Base-by-base conservation (phyloP, 2,329 filamentous ascomycete genomes). In the Seiridium unicorne region DNA sequence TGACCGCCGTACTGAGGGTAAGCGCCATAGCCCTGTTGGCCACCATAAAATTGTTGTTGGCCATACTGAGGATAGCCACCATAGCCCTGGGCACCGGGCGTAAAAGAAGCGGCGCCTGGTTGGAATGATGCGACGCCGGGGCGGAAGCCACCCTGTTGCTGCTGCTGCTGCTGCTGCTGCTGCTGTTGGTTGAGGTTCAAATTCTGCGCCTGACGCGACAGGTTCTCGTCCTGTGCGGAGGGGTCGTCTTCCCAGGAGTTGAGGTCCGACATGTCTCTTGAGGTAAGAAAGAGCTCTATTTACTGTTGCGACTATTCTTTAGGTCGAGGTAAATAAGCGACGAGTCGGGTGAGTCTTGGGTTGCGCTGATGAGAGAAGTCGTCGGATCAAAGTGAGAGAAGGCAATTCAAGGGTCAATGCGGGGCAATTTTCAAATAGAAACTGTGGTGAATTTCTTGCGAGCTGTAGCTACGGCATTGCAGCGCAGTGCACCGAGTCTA, bases 221-320 rank as follows among this genome's bases (percentile, higher is more conserved):
- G 86, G 74, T 86, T 86, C 69, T 91, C 89, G 70, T 93, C 89
- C 81, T 92, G 89, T 64, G 86, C 88, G 59, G 89, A 82, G 70
- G 89, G 88, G 71, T 93, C 91, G 72, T 96, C 92, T 79, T 98
- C 93, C 91, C 95, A 98, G 64, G 93, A 97, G 76, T 96, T 93
- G 71, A 92, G 90, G 76, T 93, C 88, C 69, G 93, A 90, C 93
- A 97, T 97, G 72, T 59, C 83, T 72, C 46, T 60, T 59, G 58
- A 64, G 26, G 6, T 40, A n/a, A 32, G 18, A 31, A 31, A 26
- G 13, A 13, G 18, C 18, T 26, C 18, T 1, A 26, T 26, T 26
- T 26, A 49, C 47, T 49, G 26, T 49, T 49, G 9, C 5, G 26
- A 35, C 32, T 32, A 32, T 32, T 49, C 32, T 32, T 26, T 32